Conservation (phyloP, 2,329 filamentous ascomycete species). For the Fusarium globosum region DNA sequence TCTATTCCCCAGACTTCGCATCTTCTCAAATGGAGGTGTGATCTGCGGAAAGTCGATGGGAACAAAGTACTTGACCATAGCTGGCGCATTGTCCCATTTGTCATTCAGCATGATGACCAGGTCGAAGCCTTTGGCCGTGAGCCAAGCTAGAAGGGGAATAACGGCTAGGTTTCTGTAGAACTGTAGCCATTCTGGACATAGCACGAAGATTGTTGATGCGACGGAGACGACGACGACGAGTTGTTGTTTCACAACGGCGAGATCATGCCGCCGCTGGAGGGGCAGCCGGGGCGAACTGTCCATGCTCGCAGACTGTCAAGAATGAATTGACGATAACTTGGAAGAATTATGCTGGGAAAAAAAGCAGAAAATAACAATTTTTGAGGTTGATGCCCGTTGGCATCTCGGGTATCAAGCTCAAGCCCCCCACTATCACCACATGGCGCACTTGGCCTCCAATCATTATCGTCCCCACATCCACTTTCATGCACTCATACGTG, state of each 20-base stretch:
- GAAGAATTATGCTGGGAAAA: not conserved
- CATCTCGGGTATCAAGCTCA: not conserved
- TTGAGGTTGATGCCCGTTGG: not conserved
- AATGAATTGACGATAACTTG: rapidly evolving
- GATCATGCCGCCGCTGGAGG: conserved; percentile 2
- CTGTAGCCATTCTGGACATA: conserved; percentile 17
- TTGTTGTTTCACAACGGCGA: conserved; percentile 19
- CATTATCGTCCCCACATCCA: not conserved
- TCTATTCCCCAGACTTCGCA: not conserved
- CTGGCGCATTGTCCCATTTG: conserved; percentile 16
- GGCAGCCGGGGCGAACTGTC: not conserved
- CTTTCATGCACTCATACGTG: conserved; percentile 23
- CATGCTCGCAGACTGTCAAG: not conserved
- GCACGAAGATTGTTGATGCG: conserved; percentile 5
- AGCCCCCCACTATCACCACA: conserved; percentile 1
- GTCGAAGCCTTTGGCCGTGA: conserved; percentile 10
- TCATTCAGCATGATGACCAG: conserved; percentile 13
- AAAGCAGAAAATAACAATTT: rapidly evolving
- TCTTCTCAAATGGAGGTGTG: conserved; percentile 14
- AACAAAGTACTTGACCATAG: conserved; percentile 25
- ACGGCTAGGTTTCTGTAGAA: conserved; percentile 23
- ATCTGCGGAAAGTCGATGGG: conserved; percentile 5
- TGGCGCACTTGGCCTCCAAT: conserved; percentile 17
- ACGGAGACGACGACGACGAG: conserved; percentile 16
- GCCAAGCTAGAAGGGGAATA: conserved; percentile 17